Conservation (phyloP, 225 moss, liverwort and hornwort species). For the Physcomitrellopsis africana region DNA sequence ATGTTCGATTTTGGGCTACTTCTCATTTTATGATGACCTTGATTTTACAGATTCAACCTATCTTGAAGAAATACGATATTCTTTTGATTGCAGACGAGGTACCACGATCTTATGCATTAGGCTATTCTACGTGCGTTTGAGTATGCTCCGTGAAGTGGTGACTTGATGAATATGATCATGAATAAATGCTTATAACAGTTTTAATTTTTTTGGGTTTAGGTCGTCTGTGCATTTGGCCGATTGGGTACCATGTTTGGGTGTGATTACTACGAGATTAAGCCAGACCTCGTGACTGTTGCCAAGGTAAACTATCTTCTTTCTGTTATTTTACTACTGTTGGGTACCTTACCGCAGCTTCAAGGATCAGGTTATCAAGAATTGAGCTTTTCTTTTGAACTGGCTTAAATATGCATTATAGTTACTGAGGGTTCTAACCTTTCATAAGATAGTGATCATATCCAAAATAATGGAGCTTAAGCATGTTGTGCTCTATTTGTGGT, state of each 20-base stretch:
- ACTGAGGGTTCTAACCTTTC: neutral
- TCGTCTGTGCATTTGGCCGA: constrained; percentile 92
- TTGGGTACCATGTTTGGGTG: constrained; percentile 93
- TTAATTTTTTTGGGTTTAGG: constrained; percentile 49
- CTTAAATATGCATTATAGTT: neutral
- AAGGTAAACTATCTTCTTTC: constrained; percentile 57
- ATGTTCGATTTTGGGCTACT: neutral
- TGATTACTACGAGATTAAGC: constrained; percentile 83
- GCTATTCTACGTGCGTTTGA: neutral
- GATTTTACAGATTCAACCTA: constrained; percentile 77
- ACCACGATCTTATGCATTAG: constrained; percentile 15
- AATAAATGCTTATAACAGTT: neutral
- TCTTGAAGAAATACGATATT: constrained; percentile 98
- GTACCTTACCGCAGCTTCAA: neutral
- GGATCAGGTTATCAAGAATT: neutral
- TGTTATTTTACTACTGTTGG: neutral
- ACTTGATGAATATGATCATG: constrained; percentile 11
- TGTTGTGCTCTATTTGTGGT: neutral
- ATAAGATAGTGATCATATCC: neutral
- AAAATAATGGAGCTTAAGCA: constrained; percentile 12
- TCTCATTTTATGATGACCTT: constrained; percentile 16
- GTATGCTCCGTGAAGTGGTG: neutral
- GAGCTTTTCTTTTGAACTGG: constrained; percentile 13
- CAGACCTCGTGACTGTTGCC: constrained; percentile 82
- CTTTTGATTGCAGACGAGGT: constrained; percentile 99